Base-by-base conservation (phyloP, 306 rosid species). In the Herpetospermum pedunculosum region DNA sequence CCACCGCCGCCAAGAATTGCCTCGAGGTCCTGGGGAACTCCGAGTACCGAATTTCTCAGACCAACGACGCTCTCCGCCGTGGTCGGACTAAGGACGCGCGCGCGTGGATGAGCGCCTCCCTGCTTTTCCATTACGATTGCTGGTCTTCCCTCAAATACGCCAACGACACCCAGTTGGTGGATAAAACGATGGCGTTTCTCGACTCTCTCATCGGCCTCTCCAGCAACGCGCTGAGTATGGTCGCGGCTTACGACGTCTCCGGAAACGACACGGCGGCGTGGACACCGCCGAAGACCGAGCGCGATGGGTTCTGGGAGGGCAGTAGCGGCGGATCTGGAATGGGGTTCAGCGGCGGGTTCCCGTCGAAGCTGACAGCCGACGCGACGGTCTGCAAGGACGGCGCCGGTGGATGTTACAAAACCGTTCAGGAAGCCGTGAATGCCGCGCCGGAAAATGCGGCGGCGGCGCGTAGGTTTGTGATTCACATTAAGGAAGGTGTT, bases 381-480 rank as follows among this genome's bases (percentile, higher is more conserved):
- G 90, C 59, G 43, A 89, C 89, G 40, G 99, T 94, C 2, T 88
- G 92, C n/a, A 84, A 87, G 79, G 84, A 38, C 18, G 83, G 68
- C 6, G 53, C 23, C 0, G 78, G 55, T 0, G 88, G 70, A 4
- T 88, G 87, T 21, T 82, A 79, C 68, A 40, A 65, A 80, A 88
- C 86, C 59, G 83, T 94, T 80, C 97, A 94, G 84, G 96, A 78
- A 32, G 97, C 90, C 11, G 96, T 94, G 2, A 59, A 94, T 25
- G 86, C 78, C 0, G 92, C 90, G 48, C 95, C 92, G 2, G 81
- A 72, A 12, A 75, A 80, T 70, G 73, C 4, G 15, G 78, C 4
- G 15, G 78, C 40, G 8, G 72, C 47, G 18, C 55, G 38, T 43
- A 79, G 80, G 85, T 91, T 88, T 34, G 95, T 94, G 69, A 87